Percentiles rank a stretch among this genome's conserved stretches.
Evolutionary conservation across 306 rosid genomes (phyloP).

Genomic region (Inga leiocalycina): DNA sequence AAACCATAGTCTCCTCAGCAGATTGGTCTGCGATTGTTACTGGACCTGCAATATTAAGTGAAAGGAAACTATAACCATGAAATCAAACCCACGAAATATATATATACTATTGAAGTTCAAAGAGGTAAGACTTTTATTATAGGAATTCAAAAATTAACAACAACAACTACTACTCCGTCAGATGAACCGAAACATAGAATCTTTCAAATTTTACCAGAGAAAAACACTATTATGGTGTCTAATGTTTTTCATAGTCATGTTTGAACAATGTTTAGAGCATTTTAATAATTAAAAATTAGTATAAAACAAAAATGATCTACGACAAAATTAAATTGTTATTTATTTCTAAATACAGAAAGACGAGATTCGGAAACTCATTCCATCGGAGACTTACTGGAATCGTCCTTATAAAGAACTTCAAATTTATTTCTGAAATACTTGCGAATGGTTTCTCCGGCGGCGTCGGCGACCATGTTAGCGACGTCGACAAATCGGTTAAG

Average conservation of each 20-base stretch:
- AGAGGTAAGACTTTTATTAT: not conserved
- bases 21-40: conserved; percentile 70
- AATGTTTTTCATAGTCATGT: not conserved
- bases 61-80: not conserved
- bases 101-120: not conserved
- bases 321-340: not conserved
- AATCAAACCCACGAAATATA: not conserved
- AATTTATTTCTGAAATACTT: conserved; percentile 68
- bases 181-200: not conserved
- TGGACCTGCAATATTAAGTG: conserved; percentile 64
- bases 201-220: not conserved
- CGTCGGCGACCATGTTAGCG: conserved; percentile 76
- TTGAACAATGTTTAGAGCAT: not conserved
- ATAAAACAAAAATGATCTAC: not conserved
- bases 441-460: conserved; percentile 81
- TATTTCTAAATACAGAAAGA: not conserved
- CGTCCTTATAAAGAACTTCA: conserved; percentile 15
- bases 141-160: not conserved
- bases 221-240: not conserved
- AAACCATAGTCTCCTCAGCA: conserved; percentile 69
- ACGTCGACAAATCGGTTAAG: conserved; percentile 54
- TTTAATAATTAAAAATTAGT: not conserved
- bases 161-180: not conserved
- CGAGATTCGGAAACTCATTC: not conserved
- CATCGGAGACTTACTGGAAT: not conserved